Evolutionary conservation across 2,329 filamentous ascomycete genomes (phyloP).

Genomic region (Sordariomycetes sp.): DNA sequence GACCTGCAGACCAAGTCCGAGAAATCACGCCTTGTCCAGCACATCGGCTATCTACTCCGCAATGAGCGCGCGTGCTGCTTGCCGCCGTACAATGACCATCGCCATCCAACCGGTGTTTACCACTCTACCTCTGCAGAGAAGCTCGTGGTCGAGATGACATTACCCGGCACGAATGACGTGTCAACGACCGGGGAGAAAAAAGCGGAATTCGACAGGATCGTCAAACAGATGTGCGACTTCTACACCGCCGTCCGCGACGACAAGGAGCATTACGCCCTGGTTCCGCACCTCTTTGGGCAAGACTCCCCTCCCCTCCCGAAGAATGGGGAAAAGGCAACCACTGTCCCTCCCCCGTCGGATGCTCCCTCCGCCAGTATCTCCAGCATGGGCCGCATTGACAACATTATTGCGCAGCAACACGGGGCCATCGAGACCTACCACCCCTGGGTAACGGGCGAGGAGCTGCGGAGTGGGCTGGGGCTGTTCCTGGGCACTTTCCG

Average conservation of each 20-base stretch:
- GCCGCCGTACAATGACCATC: slow-evolving; percentile 10
- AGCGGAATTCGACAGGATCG: slow-evolving; percentile 12
- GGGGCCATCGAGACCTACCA: slow-evolving; percentile 15
- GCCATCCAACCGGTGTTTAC: slow-evolving; percentile 15
- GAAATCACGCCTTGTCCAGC: slow-evolving; percentile 8
- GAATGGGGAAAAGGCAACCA: neutral
- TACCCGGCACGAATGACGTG: slow-evolving; percentile 1
- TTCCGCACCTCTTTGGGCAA: slow-evolving; percentile 11
- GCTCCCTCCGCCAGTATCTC: slow-evolving; percentile 16
- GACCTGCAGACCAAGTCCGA: slow-evolving; percentile 9
- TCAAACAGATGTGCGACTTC: slow-evolving; percentile 13
- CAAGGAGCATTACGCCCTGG: slow-evolving; percentile 14
- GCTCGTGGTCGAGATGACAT: slow-evolving; percentile 13
- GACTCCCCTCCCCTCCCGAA: slow-evolving; percentile 7
- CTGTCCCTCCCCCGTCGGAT: neutral
- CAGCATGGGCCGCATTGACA: slow-evolving; percentile 21
- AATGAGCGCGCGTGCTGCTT: slow-evolving; percentile 15
- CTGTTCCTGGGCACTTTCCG: slow-evolving; percentile 26
- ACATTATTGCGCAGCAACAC: slow-evolving; percentile 14
- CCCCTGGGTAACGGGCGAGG: slow-evolving; percentile 31
- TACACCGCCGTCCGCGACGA: slow-evolving; percentile 17
- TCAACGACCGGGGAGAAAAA: neutral
- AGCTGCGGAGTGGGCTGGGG: slow-evolving; percentile 21
- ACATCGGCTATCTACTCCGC: slow-evolving; percentile 17
- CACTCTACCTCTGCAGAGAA: slow-evolving; percentile 16